Evolutionary conservation across 2,329 filamentous ascomycete species (phyloP).

Genomic region (Penicillium sp.): DNA sequence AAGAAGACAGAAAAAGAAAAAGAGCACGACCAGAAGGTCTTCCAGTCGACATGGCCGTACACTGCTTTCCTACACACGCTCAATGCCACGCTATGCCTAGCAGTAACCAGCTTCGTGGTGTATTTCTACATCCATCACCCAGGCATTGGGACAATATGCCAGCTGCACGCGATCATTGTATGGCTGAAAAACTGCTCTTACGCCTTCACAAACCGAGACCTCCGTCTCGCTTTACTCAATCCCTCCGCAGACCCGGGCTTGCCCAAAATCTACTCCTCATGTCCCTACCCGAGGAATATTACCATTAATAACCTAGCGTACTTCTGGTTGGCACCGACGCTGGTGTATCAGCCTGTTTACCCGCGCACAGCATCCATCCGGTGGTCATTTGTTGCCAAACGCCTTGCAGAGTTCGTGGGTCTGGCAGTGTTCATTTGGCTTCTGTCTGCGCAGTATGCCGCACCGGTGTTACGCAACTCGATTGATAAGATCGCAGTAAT

Average conservation of each 20-base stretch:
- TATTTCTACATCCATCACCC: constrained; percentile 93
- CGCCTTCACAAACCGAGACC: constrained; percentile 91
- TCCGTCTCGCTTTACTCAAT: constrained; percentile 85
- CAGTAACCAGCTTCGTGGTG: constrained; percentile 77
- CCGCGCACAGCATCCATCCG: constrained; percentile 77
- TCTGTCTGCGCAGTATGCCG: constrained; percentile 87
- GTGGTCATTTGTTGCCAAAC: constrained; percentile 84
- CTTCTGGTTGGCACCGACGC: constrained; percentile 96
- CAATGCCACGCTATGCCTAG: constrained; percentile 79
- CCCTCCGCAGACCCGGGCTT: constrained; percentile 66
- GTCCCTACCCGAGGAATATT: constrained; percentile 88
- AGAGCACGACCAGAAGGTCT: constrained; percentile 60
- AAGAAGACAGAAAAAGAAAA: constrained; percentile 57
- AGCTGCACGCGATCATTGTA: constrained; percentile 89
- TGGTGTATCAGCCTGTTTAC: constrained; percentile 96
- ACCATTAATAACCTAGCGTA: constrained; percentile 84
- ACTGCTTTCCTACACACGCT: constrained; percentile 77
- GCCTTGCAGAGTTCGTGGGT: constrained; percentile 71
- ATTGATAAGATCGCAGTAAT: constrained; percentile 80
- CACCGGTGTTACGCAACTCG: constrained; percentile 84
- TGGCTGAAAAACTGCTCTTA: constrained; percentile 97
- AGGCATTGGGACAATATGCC: constrained; percentile 83
- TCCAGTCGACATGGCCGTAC: constrained; percentile 73
- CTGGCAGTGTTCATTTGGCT: constrained; percentile 93
- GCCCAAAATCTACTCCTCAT: constrained; percentile 76